Percentiles rank a stretch among this genome's conserved stretches.
These are phyloP conservation scores for Phytophthora fragariae DNA, from an alignment of 352 stramenopile genomes.

Conservation along the genomic window DNA sequence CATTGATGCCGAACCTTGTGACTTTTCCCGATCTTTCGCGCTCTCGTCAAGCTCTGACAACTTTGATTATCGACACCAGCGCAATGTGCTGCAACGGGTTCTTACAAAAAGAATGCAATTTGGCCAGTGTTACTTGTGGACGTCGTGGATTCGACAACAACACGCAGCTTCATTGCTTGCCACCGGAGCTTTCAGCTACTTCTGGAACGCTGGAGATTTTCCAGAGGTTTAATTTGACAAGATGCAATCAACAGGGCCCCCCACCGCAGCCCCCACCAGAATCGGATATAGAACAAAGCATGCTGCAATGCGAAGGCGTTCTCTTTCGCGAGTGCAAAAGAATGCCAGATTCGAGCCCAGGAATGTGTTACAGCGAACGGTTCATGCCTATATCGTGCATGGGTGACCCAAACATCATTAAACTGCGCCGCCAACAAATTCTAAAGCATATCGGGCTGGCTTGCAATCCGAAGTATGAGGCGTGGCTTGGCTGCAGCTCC, in stretches of 20 bases:
- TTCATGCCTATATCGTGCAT: conserved; percentile 37
- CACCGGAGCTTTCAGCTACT: conserved; percentile 7
- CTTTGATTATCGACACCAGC: conserved; percentile 23
- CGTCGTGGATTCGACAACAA: not conserved
- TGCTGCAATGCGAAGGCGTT: conserved; percentile 24
- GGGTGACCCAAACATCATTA: conserved; percentile 12
- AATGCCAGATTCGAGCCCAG: not conserved
- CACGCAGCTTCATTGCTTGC: not conserved
- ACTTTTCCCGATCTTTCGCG: conserved; percentile 39
- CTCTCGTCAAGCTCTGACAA: conserved; percentile 8
- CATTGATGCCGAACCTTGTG: conserved; percentile 19
- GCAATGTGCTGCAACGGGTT: conserved; percentile 46
- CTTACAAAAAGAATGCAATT: conserved; percentile 33
- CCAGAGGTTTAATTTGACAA: conserved; percentile 23
- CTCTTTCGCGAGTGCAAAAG: conserved; percentile 42
- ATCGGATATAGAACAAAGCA: conserved; percentile 2
- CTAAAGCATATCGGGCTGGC: conserved; percentile 15
- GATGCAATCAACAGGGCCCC: conserved; percentile 7
- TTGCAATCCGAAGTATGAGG: conserved; percentile 32
- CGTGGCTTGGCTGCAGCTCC: conserved; percentile 33
- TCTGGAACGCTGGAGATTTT: conserved; percentile 26
- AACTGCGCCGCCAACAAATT: conserved; percentile 38
- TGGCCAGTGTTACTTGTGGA: conserved; percentile 29
- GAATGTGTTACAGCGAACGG: conserved; percentile 40
- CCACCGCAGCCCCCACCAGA: not conserved